These are phyloP conservation scores for Arthrobotrys pseudoclavata DNA, from an alignment of 2,329 filamentous ascomycete genomes.

Conservation along the genomic window DNA sequence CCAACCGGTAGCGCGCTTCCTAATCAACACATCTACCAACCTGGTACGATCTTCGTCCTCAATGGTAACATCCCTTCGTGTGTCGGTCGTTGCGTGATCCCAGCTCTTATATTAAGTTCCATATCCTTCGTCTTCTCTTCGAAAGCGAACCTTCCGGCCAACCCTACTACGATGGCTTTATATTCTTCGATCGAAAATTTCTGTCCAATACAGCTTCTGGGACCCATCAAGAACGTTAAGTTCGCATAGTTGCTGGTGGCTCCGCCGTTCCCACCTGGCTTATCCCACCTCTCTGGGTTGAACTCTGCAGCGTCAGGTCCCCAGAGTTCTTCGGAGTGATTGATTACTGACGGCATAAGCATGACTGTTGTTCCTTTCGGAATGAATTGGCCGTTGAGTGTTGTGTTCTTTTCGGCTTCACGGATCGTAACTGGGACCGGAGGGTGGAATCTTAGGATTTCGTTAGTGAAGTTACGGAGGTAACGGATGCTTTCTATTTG, in stretches of 20 bases:
- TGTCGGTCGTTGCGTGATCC: conserved; percentile 78
- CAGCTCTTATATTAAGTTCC: conserved; percentile 76
- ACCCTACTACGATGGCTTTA: conserved; percentile 81
- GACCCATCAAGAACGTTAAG: conserved; percentile 87
- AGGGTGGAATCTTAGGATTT: conserved; percentile 79
- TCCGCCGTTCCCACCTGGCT: conserved; percentile 71
- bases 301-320: conserved; percentile 81
- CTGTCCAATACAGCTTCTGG: conserved; percentile 85
- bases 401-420: conserved; percentile 75
- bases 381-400: conserved; percentile 75
- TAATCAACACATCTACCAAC: conserved; percentile 70
- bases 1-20: not conserved
- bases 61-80: conserved; percentile 77
- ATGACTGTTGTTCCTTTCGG: conserved; percentile 79
- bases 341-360: conserved; percentile 74
- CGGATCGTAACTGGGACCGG: conserved; percentile 81
- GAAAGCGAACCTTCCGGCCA: conserved; percentile 81
- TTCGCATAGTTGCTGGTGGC: conserved; percentile 82
- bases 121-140: conserved; percentile 74
- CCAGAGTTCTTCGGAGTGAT: conserved; percentile 79
- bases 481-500: conserved; percentile 80
- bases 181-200: conserved; percentile 87
- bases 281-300: conserved; percentile 81
- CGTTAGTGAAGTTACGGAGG: conserved; percentile 82
- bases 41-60: conserved; percentile 75